phyloP scores from a whole-genome alignment of 2,329 filamentous ascomycete genomes.

The Microdochium paspali region DNA sequence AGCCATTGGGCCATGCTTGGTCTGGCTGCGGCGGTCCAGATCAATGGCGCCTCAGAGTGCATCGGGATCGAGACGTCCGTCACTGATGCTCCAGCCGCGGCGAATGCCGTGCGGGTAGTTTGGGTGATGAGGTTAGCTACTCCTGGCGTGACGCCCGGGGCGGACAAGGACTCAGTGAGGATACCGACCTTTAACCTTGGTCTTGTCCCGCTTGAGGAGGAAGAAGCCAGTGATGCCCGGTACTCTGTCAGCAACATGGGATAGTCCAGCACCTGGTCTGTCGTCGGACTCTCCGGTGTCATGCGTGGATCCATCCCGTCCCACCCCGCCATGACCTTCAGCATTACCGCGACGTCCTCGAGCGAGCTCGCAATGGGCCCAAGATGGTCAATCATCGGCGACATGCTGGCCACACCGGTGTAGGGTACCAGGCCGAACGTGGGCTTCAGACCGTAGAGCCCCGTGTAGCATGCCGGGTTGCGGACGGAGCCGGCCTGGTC shows the following conservation, averaged over 20 bases:
- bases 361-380: constrained; percentile 30
- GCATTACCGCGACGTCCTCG: constrained; percentile 26
- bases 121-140: constrained; percentile 13
- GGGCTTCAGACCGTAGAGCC: constrained; percentile 26
- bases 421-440: constrained; percentile 32
- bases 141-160: constrained; percentile 26
- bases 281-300: constrained; percentile 26
- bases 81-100: constrained; percentile 30
- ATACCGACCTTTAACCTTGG: constrained; percentile 27
- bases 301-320: constrained; percentile 33
- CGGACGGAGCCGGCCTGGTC: constrained; percentile 22
- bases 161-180: constrained; percentile 31
- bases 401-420: constrained; percentile 27
- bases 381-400: constrained; percentile 32
- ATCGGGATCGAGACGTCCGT: constrained; percentile 35
- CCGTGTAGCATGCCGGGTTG: constrained; percentile 19
- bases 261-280: constrained; percentile 24
- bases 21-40: constrained; percentile 35
- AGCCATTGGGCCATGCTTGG: constrained; percentile 21
- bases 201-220: constrained; percentile 17
- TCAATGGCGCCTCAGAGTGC: constrained; percentile 33
- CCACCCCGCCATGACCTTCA: constrained; percentile 30
- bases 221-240: constrained; percentile 3
- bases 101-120: constrained; percentile 13
- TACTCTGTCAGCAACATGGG: constrained; percentile 6